These are phyloP conservation scores for Persicaria tinctoria DNA, from an alignment of 148 eudicot species.

Conservation along the genomic window DNA sequence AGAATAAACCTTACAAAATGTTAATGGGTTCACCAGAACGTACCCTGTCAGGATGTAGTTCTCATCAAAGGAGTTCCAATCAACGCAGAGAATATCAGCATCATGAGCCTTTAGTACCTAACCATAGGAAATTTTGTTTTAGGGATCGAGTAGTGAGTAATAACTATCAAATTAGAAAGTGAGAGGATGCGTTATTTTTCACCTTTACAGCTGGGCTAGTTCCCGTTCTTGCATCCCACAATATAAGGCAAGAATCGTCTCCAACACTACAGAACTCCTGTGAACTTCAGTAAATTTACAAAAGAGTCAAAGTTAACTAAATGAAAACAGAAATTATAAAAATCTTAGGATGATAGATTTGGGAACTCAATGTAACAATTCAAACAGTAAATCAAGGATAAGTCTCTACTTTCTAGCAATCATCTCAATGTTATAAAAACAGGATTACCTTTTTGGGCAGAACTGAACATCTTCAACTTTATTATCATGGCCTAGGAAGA, in stretches of 20 bases:
- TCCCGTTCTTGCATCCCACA: conserved; percentile 93
- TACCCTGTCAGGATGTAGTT: conserved; percentile 92
- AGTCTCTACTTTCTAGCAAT: background rate
- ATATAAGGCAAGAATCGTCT: conserved; percentile 91
- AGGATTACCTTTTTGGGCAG: conserved; percentile 74
- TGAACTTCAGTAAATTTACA: conserved; percentile 40
- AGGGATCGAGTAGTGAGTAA: no score
- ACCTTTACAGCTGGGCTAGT: conserved; percentile 70
- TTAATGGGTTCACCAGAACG: conserved; percentile 4
- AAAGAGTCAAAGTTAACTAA: conserved; percentile 12
- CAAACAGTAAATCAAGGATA: background rate
- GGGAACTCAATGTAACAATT: background rate
- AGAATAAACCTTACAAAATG: conserved; percentile 3
- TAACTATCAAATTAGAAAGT: no score
- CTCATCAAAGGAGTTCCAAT: conserved; percentile 89
- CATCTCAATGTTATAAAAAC: background rate
- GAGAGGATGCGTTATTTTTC: no score
- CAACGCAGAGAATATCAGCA: conserved; percentile 96
- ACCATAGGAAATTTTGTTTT: conserved; percentile 3
- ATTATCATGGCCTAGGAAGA: conserved; percentile 80
- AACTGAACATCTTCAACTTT: conserved; percentile 98
- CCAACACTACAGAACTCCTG: conserved; percentile 99
- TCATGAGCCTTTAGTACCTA: conserved; percentile 93
- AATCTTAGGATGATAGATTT: background rate
- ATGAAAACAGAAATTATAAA: background rate